Percentiles rank a stretch among this genome's conserved stretches.
Conservation (phyloP, 257 asterid species). For the Henckelia pumila region DNA sequence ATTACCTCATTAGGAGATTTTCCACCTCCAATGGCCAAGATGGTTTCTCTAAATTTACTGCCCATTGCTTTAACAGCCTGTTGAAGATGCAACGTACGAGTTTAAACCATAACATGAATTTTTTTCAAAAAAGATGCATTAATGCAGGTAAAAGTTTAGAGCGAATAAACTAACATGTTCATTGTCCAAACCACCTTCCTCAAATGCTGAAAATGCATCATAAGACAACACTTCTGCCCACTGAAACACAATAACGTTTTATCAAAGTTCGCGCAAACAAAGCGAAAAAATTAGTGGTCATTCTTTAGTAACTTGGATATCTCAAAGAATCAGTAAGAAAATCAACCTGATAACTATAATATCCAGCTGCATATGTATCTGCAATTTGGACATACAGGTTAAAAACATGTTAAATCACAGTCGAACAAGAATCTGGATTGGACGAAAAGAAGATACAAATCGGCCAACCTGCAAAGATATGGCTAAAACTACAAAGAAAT, state of each 20-base stretch:
- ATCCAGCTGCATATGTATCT: constrained; percentile 82
- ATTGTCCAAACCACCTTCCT: constrained; percentile 46
- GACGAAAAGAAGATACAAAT: neutral
- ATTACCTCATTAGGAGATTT: constrained; percentile 47
- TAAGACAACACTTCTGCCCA: constrained; percentile 57
- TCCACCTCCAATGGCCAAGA: constrained; percentile 58
- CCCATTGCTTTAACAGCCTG: constrained; percentile 46
- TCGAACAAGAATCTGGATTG: neutral
- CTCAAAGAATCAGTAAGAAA: neutral
- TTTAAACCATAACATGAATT: neutral
- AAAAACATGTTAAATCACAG: constrained; percentile 2
- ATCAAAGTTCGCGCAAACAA: neutral
- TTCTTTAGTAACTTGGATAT: neutral
- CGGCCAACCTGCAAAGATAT: constrained; percentile 65
- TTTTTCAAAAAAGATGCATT: too few species aligned
- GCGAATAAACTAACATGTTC: constrained; percentile 33
- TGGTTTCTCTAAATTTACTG: constrained; percentile 43
- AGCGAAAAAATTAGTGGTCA: neutral
- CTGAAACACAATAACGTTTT: constrained; percentile 25
- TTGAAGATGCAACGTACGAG: constrained; percentile 9
- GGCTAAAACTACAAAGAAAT: constrained; percentile 75
- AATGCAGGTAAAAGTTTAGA: neutral
- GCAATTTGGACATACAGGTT: constrained; percentile 23
- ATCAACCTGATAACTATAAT: constrained; percentile 75
- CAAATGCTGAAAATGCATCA: constrained; percentile 56